Conservation (phyloP, 2,329 filamentous ascomycete species). For the Plenodomus biglobosus region DNA sequence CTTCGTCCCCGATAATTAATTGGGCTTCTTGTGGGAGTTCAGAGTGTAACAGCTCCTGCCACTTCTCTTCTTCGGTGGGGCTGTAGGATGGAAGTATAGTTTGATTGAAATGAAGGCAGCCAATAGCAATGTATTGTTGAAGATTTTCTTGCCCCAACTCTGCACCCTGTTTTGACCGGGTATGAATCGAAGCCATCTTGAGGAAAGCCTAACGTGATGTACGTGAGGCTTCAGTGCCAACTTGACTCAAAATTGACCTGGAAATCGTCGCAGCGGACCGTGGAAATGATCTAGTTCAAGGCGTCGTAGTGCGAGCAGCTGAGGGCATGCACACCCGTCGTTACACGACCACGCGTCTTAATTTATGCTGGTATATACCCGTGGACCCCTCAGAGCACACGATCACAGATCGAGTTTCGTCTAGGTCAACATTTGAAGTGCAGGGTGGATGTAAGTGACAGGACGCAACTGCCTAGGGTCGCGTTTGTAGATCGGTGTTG, state of each 20-base stretch:
- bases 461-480: neutral
- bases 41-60: slow-evolving; percentile 28
- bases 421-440: no score
- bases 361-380: no score
- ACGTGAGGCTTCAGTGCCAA: no score
- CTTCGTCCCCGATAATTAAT: slow-evolving; percentile 26
- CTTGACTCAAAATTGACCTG: no score
- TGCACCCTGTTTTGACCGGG: neutral
- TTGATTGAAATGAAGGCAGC: slow-evolving; percentile 33
- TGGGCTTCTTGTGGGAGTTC: slow-evolving; percentile 25
- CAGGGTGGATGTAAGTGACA: neutral
- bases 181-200: neutral
- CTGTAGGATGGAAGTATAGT: neutral
- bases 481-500: neutral
- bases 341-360: no score
- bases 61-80: slow-evolving; percentile 8
- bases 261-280: no score
- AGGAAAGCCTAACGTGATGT: no score
- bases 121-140: slow-evolving; percentile 35
- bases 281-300: no score
- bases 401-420: no score
- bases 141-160: neutral
- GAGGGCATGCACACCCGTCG: no score
- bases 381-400: no score
- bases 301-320: no score